phyloP scores from a whole-genome alignment of 768 basidiomycete species.

The Lactifluus rugatus region DNA sequence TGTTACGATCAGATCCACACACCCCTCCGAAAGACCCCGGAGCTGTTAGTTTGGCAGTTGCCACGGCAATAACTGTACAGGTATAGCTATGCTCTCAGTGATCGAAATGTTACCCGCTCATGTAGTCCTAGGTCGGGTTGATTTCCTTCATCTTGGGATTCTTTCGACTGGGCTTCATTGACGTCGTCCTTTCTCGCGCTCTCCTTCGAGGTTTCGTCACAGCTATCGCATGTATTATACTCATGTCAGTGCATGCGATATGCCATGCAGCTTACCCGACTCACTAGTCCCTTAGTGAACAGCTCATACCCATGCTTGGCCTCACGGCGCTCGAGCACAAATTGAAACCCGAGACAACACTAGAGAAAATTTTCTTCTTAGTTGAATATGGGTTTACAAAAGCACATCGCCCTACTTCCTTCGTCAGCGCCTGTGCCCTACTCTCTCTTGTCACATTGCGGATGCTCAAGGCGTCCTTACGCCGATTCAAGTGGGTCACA shows the following conservation, averaged over 20 bases:
- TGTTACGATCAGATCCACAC: slow-evolving; percentile 33
- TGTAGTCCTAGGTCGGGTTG: slow-evolving; percentile 52
- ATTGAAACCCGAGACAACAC: slow-evolving; percentile 53
- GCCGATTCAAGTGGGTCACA: slow-evolving; percentile 47
- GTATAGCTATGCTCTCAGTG: slow-evolving; percentile 28
- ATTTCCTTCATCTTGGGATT: slow-evolving; percentile 82
- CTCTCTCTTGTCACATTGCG: slow-evolving; percentile 53
- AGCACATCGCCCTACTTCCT: slow-evolving; percentile 55
- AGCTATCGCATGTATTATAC: slow-evolving; percentile 77
- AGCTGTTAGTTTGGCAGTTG: slow-evolving; percentile 51
- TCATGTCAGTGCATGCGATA: slow-evolving; percentile 46
- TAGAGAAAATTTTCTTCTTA: slow-evolving; percentile 74
- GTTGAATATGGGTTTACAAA: slow-evolving; percentile 45
- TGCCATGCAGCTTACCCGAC: background rate
- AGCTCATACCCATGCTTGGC: slow-evolving; percentile 87
- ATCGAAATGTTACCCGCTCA: background rate
- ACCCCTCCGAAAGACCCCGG: slow-evolving; percentile 33
- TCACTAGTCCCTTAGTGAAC: slow-evolving; percentile 42
- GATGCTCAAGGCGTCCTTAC: slow-evolving; percentile 46
- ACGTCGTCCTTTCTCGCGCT: slow-evolving; percentile 86
- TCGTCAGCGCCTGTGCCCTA: slow-evolving; percentile 67
- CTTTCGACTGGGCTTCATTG: slow-evolving; percentile 84
- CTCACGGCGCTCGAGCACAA: slow-evolving; percentile 45
- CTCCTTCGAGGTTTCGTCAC: slow-evolving; percentile 81
- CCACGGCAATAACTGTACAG: slow-evolving; percentile 80